Evolutionary conservation across 1,139 yeast species (phyloP).

Genomic region (Blastobotrys aristatus): DNA sequence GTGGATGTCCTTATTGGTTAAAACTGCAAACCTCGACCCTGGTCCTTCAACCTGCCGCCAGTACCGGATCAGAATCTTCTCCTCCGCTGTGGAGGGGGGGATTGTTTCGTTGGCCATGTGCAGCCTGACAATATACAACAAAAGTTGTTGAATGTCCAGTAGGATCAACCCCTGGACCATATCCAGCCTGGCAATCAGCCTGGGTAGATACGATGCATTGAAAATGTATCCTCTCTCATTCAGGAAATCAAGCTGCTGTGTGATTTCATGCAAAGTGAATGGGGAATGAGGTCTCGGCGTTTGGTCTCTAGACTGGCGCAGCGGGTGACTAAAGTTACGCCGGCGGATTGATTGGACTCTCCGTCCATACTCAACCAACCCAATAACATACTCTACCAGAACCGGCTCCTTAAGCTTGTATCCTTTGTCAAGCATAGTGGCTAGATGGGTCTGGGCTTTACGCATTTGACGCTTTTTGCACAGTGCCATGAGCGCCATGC

Average conservation of each 20-base stretch:
- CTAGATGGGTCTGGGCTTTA: neutral
- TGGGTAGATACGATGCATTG: neutral
- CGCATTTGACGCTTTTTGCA: constrained; percentile 2
- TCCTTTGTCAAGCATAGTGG: constrained; percentile 1
- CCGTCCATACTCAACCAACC: constrained; percentile 10
- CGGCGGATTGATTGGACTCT: neutral
- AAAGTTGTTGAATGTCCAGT: neutral
- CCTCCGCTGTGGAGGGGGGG: neutral
- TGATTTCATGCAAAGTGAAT: constrained; percentile 4
- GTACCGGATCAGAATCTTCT: neutral
- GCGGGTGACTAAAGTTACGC: neutral
- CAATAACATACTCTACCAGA: constrained; percentile 5
- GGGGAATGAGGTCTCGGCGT: constrained; percentile 3
- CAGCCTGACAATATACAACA: neutral
- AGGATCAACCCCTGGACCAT: constrained; percentile 1
- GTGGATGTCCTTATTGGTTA: constrained; percentile 1
- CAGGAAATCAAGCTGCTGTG: neutral
- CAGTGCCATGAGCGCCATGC: constrained; percentile 9
- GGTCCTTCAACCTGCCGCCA: neutral
- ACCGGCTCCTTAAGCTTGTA: neutral
- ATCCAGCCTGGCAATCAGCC: constrained; percentile 5
- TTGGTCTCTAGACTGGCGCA: neutral
- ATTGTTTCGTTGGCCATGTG: neutral
- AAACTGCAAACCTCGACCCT: neutral
- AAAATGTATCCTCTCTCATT: neutral